Evolutionary conservation across 1,284 basidiomycete genomes (phyloP).

Genomic region (Lignosus rhinocerotis): DNA sequence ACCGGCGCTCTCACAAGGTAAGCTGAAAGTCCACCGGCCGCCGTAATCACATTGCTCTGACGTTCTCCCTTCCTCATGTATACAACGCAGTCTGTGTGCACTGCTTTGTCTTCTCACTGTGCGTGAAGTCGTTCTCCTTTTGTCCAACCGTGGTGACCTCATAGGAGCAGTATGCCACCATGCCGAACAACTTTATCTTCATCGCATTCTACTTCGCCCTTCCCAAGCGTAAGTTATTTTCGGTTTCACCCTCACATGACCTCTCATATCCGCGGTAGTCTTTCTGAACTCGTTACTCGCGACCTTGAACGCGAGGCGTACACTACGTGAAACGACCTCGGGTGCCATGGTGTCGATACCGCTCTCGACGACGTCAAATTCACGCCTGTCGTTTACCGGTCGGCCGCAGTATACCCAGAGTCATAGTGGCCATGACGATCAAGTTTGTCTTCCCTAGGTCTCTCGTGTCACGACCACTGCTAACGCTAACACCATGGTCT

Average conservation of each 20-base stretch:
- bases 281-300: conserved; percentile 1
- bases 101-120: conserved; percentile 10
- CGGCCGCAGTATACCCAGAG: conserved; percentile 8
- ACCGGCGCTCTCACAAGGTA: conserved; percentile 19
- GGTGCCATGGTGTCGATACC: conserved; percentile 17
- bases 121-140: not conserved
- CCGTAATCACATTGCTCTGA: not conserved
- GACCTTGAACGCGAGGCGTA: conserved; percentile 10
- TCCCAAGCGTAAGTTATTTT: conserved; percentile 23
- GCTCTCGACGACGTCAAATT: conserved; percentile 9
- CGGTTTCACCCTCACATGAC: not conserved
- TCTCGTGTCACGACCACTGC: not conserved
- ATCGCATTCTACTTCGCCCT: conserved; percentile 28
- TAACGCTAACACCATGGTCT: not conserved
- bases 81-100: conserved; percentile 7
- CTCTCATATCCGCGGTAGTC: not conserved
- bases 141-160: not conserved
- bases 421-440: conserved; percentile 1
- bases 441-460: not conserved
- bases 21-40: not conserved
- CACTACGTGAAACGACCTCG: conserved; percentile 12
- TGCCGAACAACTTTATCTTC: conserved; percentile 28
- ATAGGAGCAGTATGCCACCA: conserved; percentile 20
- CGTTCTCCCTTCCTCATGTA: not conserved
- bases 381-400: conserved; percentile 10